These are phyloP conservation scores for Incumbomyces delicatus DNA, from an alignment of 2,329 filamentous ascomycete genomes.

Conservation along the genomic window DNA sequence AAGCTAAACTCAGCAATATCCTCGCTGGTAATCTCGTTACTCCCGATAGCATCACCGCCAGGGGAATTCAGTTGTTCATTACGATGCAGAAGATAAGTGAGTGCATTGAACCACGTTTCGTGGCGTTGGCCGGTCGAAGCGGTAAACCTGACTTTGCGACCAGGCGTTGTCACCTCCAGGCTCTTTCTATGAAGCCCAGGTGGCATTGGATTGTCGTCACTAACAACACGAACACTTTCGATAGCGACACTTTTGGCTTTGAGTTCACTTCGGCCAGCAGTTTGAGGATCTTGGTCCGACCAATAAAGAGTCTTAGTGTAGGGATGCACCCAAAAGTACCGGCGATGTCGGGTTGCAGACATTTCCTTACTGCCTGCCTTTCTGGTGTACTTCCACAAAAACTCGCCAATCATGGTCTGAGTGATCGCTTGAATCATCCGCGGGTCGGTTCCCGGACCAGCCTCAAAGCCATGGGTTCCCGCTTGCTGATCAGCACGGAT, in stretches of 20 bases:
- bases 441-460: conserved; percentile 68
- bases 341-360: conserved; percentile 79
- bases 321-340: conserved; percentile 98
- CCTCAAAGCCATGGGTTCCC: conserved; percentile 51
- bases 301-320: conserved; percentile 96
- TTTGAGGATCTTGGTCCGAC: conserved; percentile 81
- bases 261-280: conserved; percentile 66
- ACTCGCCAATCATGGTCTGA: conserved; percentile 98
- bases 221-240: conserved; percentile 82
- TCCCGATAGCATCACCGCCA: conserved; percentile 31
- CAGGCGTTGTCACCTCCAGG: conserved; percentile 78
- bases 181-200: conserved; percentile 92
- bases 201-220: conserved; percentile 89
- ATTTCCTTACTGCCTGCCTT: conserved; percentile 82
- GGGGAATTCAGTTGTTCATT: conserved; percentile 47
- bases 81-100: conserved; percentile 82
- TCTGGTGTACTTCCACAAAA: conserved; percentile 97
- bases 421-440: conserved; percentile 99
- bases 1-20: conserved; percentile 79
- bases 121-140: conserved; percentile 88
- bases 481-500: conserved; percentile 50
- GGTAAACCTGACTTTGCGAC: conserved; percentile 84
- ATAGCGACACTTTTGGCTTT: conserved; percentile 84
- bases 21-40: conserved; percentile 49
- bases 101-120: conserved; percentile 96